Evolutionary conservation across 1,139 yeast species (phyloP).

Genomic region (Suhomyces guaymorum): DNA sequence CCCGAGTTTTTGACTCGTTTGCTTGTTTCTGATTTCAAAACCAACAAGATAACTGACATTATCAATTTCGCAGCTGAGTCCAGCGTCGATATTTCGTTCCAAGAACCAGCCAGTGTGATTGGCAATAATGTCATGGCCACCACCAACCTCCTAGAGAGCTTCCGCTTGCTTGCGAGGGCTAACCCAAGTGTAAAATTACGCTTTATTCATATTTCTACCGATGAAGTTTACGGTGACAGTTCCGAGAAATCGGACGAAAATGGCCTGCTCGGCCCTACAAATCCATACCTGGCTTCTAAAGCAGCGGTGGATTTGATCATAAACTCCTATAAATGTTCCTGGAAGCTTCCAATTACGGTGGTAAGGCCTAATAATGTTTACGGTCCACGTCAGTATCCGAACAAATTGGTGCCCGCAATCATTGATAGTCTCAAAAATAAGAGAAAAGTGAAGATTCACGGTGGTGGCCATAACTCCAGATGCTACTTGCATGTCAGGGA

Average conservation of each 20-base stretch:
- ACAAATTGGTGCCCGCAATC: conserved; percentile 51
- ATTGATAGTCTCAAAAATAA: conserved; percentile 22
- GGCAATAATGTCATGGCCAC: conserved; percentile 51
- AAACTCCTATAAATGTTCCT: conserved; percentile 48
- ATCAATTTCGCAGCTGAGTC: conserved; percentile 62
- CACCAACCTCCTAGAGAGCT: conserved; percentile 50
- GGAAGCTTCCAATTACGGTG: conserved; percentile 43
- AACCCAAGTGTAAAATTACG: conserved; percentile 13
- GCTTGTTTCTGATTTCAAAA: conserved; percentile 13
- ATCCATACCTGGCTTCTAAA: conserved; percentile 62
- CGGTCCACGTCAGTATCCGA: conserved; percentile 59
- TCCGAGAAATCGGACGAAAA: conserved; percentile 33
- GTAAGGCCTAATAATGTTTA: conserved; percentile 57
- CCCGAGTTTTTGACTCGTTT: conserved; percentile 16
- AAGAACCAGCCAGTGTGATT: conserved; percentile 47
- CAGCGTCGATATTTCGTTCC: conserved; percentile 56
- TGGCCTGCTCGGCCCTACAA: conserved; percentile 49
- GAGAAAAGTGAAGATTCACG: conserved; percentile 42
- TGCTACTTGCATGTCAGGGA: conserved; percentile 52
- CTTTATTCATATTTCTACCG: conserved; percentile 58
- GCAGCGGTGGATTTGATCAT: conserved; percentile 57
- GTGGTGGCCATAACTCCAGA: conserved; percentile 49
- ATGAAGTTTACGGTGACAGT: conserved; percentile 59
- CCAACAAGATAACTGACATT: conserved; percentile 34
- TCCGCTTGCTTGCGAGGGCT: conserved; percentile 20